Evolutionary conservation across 352 stramenopile species (phyloP).

Genomic region (Phytophthora fragariaefolia): DNA sequence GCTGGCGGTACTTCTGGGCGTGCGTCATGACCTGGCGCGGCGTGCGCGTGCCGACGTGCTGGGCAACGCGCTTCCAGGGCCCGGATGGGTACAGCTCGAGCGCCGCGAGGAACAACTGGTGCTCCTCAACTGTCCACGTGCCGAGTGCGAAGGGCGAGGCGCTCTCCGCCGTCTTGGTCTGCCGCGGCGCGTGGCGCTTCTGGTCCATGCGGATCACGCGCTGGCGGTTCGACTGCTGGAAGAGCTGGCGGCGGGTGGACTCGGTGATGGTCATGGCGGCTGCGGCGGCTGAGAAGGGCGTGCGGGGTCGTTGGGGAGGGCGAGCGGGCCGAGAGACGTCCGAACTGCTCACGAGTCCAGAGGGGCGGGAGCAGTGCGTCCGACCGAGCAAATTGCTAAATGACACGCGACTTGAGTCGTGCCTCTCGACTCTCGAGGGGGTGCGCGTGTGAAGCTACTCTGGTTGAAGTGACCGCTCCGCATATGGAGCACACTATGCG

Average conservation of each 20-base stretch:
- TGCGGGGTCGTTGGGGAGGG: no score
- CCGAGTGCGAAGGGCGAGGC: conserved; percentile 9
- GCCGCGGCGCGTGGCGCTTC: conserved; percentile 20
- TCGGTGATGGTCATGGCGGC: conserved; percentile 32
- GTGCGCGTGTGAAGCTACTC: conserved; percentile 25
- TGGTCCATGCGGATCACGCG: conserved; percentile 37
- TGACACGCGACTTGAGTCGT: conserved; percentile 24
- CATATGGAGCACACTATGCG: conserved; percentile 24
- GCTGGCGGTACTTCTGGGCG: conserved; percentile 44
- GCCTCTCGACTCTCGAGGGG: no score
- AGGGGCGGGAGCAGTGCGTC: conserved; percentile 35
- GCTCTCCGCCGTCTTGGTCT: neutral
- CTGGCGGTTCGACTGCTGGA: conserved; percentile 15
- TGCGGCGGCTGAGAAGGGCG: no score
- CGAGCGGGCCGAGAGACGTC: no score
- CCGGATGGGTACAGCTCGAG: conserved; percentile 50
- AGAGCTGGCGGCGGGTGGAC: conserved; percentile 29
- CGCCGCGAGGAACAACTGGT: conserved; percentile 34
- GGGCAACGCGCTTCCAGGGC: conserved; percentile 55
- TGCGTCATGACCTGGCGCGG: conserved; percentile 49
- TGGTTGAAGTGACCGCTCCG: conserved; percentile 13
- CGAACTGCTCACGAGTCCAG: no score
- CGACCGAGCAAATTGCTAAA: conserved; percentile 35
- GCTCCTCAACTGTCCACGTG: conserved; percentile 35
- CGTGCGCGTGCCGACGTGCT: conserved; percentile 38